Evolutionary conservation across 805 yeast genomes (phyloP).

Genomic region (Isabelozyma gotoi): DNA sequence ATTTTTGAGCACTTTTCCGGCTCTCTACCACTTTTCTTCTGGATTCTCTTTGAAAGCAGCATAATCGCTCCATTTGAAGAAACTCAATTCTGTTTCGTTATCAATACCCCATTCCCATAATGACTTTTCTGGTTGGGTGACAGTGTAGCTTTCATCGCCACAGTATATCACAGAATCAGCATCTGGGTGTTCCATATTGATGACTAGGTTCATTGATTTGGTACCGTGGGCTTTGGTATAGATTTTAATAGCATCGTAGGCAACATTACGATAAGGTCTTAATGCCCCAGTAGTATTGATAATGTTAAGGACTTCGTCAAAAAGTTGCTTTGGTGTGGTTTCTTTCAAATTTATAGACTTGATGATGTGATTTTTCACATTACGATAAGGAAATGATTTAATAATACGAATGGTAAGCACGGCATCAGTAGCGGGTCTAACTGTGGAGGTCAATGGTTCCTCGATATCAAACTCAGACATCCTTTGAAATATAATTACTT

Average conservation of each 20-base stretch:
- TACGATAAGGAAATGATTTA: conserved; percentile 89
- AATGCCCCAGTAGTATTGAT: conserved; percentile 62
- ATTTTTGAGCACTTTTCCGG: too few relatives aligned
- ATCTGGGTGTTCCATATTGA: conserved; percentile 73
- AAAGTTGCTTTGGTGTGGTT: conserved; percentile 64
- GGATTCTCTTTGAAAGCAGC: conserved; percentile 74
- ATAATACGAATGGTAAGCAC: conserved; percentile 82
- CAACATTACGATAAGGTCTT: conserved; percentile 79
- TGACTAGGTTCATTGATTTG: conserved; percentile 87
- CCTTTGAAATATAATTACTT: not conserved
- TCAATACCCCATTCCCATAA: conserved; percentile 47
- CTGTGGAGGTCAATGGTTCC: conserved; percentile 80
- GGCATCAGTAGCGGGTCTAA: conserved; percentile 70
- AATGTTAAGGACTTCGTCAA: conserved; percentile 47
- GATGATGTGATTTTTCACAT: conserved; percentile 74
- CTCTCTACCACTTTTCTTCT: conserved; percentile 84
- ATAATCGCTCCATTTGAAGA: conserved; percentile 72
- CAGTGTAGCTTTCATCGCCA: conserved; percentile 11
- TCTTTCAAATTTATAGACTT: conserved; percentile 67
- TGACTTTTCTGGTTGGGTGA: conserved; percentile 12
- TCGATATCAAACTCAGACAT: conserved; percentile 22
- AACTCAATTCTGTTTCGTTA: conserved; percentile 89
- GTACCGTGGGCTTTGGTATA: conserved; percentile 95
- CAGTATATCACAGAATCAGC: conserved; percentile 62
- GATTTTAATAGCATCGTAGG: conserved; percentile 73